Conservation (phyloP, 805 yeast genomes). For the Alloascoidea africana region DNA sequence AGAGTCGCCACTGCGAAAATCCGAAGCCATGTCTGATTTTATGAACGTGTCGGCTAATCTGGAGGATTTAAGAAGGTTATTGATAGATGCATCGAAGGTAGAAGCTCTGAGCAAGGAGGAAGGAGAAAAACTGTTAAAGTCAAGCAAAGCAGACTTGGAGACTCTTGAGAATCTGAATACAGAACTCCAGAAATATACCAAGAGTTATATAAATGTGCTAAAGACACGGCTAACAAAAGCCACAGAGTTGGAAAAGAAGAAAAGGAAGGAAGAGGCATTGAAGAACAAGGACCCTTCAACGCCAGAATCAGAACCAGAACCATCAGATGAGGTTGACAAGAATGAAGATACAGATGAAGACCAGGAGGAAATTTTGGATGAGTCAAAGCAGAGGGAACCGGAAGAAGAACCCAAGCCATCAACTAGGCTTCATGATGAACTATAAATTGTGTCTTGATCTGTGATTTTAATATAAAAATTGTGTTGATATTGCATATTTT, state of each 20-base stretch:
- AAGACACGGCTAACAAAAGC: not conserved
- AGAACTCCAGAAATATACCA: slow-evolving; percentile 1
- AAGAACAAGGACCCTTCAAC: too few species aligned
- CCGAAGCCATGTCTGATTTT: not conserved
- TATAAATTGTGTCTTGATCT: too few species aligned
- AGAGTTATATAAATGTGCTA: not conserved
- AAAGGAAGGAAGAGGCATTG: not conserved
- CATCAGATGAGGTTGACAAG: too few species aligned
- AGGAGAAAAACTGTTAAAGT: not conserved
- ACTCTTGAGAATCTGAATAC: not conserved
- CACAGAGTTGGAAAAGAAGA: not conserved
- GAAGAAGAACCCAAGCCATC: too few species aligned
- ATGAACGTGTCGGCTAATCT: not conserved
- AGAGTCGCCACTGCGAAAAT: not conserved
- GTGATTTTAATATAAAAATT: too few species aligned
- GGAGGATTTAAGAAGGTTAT: slow-evolving; percentile 1
- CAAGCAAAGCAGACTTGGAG: not conserved
- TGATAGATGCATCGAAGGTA: not conserved
- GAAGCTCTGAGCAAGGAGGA: not conserved
- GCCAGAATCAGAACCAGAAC: too few species aligned
- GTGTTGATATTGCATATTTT: too few species aligned
- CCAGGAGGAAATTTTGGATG: too few species aligned
- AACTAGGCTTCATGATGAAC: too few species aligned
- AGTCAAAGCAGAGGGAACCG: too few species aligned
- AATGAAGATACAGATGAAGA: too few species aligned